Conservation (phyloP, 2,329 filamentous ascomycete species). For the Periconia digitata region DNA sequence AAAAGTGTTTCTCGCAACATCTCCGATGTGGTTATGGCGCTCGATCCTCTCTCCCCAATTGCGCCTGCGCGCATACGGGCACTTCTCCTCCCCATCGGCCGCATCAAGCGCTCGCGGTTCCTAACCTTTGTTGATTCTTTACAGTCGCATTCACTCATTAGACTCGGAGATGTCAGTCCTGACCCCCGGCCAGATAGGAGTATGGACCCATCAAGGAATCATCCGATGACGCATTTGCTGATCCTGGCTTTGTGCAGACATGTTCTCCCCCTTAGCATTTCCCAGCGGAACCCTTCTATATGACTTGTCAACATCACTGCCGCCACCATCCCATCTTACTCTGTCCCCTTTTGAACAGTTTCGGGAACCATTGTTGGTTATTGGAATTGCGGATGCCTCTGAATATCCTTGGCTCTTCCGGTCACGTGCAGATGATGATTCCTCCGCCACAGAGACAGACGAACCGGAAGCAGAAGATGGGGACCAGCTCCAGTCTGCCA, state of each 20-base stretch:
- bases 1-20: conserved; percentile 20
- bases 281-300: conserved; percentile 85
- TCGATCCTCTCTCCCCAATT: conserved; percentile 87
- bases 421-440: conserved; percentile 35
- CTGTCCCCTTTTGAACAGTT: conserved; percentile 89
- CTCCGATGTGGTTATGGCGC: conserved; percentile 69
- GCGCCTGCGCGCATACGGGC: conserved; percentile 89
- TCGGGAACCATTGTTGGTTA: conserved; percentile 77
- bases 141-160: conserved; percentile 76
- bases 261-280: conserved; percentile 90
- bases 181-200: conserved; percentile 84
- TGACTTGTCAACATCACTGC: conserved; percentile 78
- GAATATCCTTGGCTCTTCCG: conserved; percentile 57
- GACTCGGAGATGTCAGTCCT: conserved; percentile 81
- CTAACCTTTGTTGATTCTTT: conserved; percentile 75
- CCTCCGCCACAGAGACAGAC: conserved; percentile 2
- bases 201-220: conserved; percentile 50
- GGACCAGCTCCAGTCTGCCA: conserved; percentile 57
- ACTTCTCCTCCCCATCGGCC: conserved; percentile 82
- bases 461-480: conserved; percentile 29
- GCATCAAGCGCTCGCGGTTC: conserved; percentile 81
- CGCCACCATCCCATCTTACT: conserved; percentile 76
- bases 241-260: conserved; percentile 60
- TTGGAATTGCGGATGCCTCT: conserved; percentile 80
- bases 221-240: conserved; percentile 30